Evolutionary conservation across 1,284 basidiomycete genomes (phyloP).

Genomic region (Fomitiporia mediterranea): DNA sequence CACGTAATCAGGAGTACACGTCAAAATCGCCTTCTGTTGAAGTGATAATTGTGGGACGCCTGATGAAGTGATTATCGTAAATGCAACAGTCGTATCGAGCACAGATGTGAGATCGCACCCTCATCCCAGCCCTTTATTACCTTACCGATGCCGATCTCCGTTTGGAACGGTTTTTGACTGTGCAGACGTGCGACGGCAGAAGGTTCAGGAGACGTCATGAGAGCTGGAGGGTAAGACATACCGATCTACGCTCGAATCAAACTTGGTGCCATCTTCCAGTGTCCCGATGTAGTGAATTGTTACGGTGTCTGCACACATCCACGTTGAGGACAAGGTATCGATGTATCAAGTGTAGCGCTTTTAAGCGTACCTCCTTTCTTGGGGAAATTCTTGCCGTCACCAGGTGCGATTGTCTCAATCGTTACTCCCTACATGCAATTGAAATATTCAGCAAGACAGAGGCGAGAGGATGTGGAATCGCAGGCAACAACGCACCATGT

Average conservation of each 20-base stretch:
- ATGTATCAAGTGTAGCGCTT: neutral
- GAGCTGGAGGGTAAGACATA: slow-evolving; percentile 26
- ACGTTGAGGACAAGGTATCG: too few species aligned
- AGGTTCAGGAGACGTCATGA: neutral
- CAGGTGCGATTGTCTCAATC: slow-evolving; percentile 37
- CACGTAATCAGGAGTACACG: slow-evolving; percentile 64
- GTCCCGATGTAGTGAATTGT: slow-evolving; percentile 32
- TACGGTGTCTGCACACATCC: slow-evolving; percentile 45
- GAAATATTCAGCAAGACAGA: slow-evolving; percentile 19
- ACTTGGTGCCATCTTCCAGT: slow-evolving; percentile 35
- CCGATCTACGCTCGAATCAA: slow-evolving; percentile 75
- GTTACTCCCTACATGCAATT: slow-evolving; percentile 41
- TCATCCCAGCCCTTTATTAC: slow-evolving; percentile 93
- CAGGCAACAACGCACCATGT: slow-evolving; percentile 28
- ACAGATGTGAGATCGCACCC: slow-evolving; percentile 43
- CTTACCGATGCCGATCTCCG: slow-evolving; percentile 73
- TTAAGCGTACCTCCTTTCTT: slow-evolving; percentile 42
- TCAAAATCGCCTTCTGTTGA: slow-evolving; percentile 72
- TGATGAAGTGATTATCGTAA: slow-evolving; percentile 32
- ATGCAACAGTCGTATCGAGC: too few species aligned
- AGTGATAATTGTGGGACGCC: slow-evolving; percentile 73
- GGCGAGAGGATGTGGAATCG: slow-evolving; percentile 26
- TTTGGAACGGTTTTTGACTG: slow-evolving; percentile 62
- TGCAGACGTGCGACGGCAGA: neutral
- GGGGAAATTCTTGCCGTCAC: slow-evolving; percentile 45